Evolutionary conservation across 257 asterid genomes (phyloP).

Genomic region (Eustoma russellianum): DNA sequence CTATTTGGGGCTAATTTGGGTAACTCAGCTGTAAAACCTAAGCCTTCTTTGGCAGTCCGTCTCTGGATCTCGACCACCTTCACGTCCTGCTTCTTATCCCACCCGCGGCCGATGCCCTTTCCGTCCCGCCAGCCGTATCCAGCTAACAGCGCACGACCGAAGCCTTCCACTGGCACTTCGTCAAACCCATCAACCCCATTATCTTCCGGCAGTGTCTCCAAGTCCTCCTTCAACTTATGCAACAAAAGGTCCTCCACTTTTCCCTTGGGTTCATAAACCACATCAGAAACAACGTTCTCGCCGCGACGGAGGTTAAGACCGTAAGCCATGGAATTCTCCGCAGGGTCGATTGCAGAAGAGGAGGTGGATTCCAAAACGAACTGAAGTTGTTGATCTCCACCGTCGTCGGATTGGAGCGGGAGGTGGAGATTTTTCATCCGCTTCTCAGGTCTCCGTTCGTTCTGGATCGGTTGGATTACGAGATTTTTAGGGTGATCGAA

Average conservation of each 20-base stretch:
- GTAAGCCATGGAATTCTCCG: constrained; percentile 31
- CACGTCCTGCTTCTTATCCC: constrained; percentile 58
- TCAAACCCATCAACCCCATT: constrained; percentile 40
- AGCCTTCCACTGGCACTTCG: constrained; percentile 77
- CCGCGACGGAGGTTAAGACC: constrained; percentile 59
- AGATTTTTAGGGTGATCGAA: constrained; percentile 41
- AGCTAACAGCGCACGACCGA: constrained; percentile 50
- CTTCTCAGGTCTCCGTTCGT: too few species aligned
- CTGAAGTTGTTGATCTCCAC: constrained; percentile 23
- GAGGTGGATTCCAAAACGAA: constrained; percentile 57
- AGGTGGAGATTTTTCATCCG: constrained; percentile 1
- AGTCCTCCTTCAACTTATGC: constrained; percentile 48
- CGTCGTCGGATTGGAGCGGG: constrained; percentile 33
- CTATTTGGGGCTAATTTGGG: constrained; percentile 16
- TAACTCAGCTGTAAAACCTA: constrained; percentile 45
- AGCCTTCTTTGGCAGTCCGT: constrained; percentile 69
- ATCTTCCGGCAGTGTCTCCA: constrained; percentile 50
- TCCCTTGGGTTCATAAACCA: constrained; percentile 2
- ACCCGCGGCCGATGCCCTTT: constrained; percentile 71
- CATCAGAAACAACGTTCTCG: constrained; percentile 6
- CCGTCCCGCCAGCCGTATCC: constrained; percentile 92
- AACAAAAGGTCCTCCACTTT: constrained; percentile 33
- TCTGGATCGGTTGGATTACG: too few species aligned
- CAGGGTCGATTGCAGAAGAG: constrained; percentile 24
- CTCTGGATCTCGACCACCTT: constrained; percentile 34